Evolutionary conservation across 2,329 filamentous ascomycete genomes (phyloP), one percentile per base, ranked within the genome.

Genomic region (Botrytis galanthina): DNA sequence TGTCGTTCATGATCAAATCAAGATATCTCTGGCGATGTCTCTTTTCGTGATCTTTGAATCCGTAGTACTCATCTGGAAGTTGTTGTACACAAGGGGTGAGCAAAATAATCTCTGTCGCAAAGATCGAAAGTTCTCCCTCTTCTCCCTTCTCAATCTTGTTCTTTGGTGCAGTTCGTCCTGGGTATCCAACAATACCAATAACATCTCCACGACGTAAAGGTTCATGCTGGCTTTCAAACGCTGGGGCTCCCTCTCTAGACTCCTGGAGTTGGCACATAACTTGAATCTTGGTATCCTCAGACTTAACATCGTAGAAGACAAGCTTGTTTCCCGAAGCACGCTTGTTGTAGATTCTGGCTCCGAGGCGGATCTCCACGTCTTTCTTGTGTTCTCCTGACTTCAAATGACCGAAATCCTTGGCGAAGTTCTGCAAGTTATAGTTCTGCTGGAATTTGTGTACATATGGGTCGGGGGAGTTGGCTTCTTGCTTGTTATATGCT

Each of bases 11-110:
- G 84, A 99, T 96, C 79, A 99, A 86, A 83, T 99, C 96, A 70
- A 99, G 90, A 83, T 97, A 97, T 74, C 95, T 90, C 85, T 97
- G 93, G 79, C 97, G 92, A 88, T 94, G 95, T 75, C 96, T 90
- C 83, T 95, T 92, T 84, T 99, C 96, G 81, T 94, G 90, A 82
- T 98, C 95, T 87, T 97, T 95, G 87, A 98, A 94, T 75, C 95
- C 95, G 82, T 94, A 98, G 84, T 95, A 92, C 83, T 96, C 94
- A 75, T 92, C 92, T 73, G 96, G 96, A 78, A 97, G 88, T 85
- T 93, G 91, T 84, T 97, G 95, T 80, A 99, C 84, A 83, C 95
- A 98, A 14, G 96, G 96, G 0, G 95, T 92, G 75, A 99, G 87
- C 63, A 98, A 90, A 60, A 92, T 86, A 76, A 99, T 88, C 83